phyloP scores from a whole-genome alignment of 2,329 filamentous ascomycete genomes.

The Penicillium freii region DNA sequence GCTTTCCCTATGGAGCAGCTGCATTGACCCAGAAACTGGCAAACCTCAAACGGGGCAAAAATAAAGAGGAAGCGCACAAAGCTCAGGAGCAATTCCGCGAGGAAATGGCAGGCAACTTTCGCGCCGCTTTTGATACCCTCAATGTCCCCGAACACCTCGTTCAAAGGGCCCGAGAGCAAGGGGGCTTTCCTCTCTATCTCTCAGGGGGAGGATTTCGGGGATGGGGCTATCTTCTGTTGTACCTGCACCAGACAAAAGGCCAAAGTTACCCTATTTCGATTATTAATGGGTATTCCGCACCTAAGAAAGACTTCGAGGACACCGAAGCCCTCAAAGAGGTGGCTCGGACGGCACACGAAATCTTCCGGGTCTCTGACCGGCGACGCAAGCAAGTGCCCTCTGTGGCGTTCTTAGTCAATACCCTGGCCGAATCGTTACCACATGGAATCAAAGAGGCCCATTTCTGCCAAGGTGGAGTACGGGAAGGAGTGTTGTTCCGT shows the following conservation, averaged over 20 bases:
- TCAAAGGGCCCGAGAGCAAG: slow-evolving; percentile 43
- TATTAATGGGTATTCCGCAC: slow-evolving; percentile 72
- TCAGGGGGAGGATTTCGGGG: slow-evolving; percentile 86
- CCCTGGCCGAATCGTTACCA: slow-evolving; percentile 66
- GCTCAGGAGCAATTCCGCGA: slow-evolving; percentile 38
- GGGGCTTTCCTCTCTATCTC: slow-evolving; percentile 69
- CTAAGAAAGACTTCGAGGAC: slow-evolving; percentile 32
- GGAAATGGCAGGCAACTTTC: slow-evolving; percentile 56
- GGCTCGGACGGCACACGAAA: slow-evolving; percentile 31
- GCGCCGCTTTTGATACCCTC: slow-evolving; percentile 58
- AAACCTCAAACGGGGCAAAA: slow-evolving; percentile 41
- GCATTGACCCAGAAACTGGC: slow-evolving; percentile 58
- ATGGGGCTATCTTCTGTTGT: slow-evolving; percentile 83
- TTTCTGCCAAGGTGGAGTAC: slow-evolving; percentile 82
- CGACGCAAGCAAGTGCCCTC: slow-evolving; percentile 78
- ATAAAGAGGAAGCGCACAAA: slow-evolving; percentile 42
- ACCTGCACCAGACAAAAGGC: slow-evolving; percentile 62
- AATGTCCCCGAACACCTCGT: slow-evolving; percentile 56
- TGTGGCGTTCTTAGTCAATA: slow-evolving; percentile 72
- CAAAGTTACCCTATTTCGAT: slow-evolving; percentile 74
- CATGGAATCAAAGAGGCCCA: slow-evolving; percentile 65
- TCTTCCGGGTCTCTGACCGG: slow-evolving; percentile 74
- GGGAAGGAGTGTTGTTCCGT: slow-evolving; percentile 73
- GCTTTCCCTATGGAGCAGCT: slow-evolving; percentile 67
- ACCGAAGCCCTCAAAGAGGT: slow-evolving; percentile 28